Percentiles rank a stretch among this genome's conserved stretches.
phyloP scores from a whole-genome alignment of 371 early-diverging fungal species.

The Mucor piriformis region DNA sequence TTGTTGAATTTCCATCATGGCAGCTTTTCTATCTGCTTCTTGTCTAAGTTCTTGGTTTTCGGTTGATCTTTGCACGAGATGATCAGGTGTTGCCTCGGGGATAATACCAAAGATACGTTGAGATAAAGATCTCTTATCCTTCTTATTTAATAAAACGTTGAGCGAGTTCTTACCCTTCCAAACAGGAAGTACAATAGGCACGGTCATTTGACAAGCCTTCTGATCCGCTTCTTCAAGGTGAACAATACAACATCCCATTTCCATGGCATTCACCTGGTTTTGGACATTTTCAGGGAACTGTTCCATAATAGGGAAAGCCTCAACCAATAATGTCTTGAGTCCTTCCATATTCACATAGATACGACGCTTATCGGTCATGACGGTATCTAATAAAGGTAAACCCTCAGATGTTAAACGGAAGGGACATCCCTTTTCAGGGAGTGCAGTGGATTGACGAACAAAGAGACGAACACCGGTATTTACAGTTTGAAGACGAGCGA shows the following conservation, averaged over 20 bases:
- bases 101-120: slow-evolving; percentile 46
- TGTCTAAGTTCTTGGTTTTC: slow-evolving; percentile 16
- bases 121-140: slow-evolving; percentile 59
- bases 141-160: slow-evolving; percentile 76
- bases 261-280: slow-evolving; percentile 9
- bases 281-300: slow-evolving; percentile 33
- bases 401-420: slow-evolving; percentile 86
- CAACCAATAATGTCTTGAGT: slow-evolving; percentile 58
- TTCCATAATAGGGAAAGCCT: slow-evolving; percentile 61
- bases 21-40: slow-evolving; percentile 12
- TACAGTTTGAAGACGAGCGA: slow-evolving; percentile 75
- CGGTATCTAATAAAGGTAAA: slow-evolving; percentile 65
- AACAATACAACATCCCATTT: slow-evolving; percentile 66
- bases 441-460: slow-evolving; percentile 64
- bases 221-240: slow-evolving; percentile 50
- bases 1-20: not conserved
- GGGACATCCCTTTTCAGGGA: slow-evolving; percentile 57
- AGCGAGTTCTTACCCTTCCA: slow-evolving; percentile 76
- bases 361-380: slow-evolving; percentile 57
- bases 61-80: slow-evolving; percentile 36
- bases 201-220: slow-evolving; percentile 31
- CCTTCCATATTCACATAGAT: slow-evolving; percentile 56
- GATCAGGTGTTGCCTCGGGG: slow-evolving; percentile 46
- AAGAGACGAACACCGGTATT: slow-evolving; percentile 91
- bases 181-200: slow-evolving; percentile 65